Evolutionary conservation across 2,329 filamentous ascomycete genomes (phyloP), one percentile per base, ranked within the genome.

Genomic region (Fulvia fulva): DNA sequence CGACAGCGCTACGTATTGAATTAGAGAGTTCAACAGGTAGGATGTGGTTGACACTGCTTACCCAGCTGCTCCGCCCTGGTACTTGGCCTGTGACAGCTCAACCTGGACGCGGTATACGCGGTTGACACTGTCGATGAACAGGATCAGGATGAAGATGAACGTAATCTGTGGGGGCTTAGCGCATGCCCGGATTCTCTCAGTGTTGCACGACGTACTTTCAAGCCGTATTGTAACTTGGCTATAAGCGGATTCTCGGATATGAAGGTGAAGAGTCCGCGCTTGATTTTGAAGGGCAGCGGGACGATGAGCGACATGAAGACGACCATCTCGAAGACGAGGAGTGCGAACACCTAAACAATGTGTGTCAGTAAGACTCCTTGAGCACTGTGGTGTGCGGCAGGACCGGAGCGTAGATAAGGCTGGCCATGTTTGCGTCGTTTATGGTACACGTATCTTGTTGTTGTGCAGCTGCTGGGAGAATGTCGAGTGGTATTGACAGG

Each of bases 81-180:
- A 80, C 71, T 94, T 91, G 60, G 89, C 87, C 53, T 86, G 81
- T 49, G 86, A 80, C 57, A 97, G 82, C 79, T 99, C 94, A 64
- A 94, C 78, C 78, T 97, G 93, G 56, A 99, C 94, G 63, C 94
- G 90, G 77, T 97, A 99, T 71, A 99, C 94, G 65, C 94, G 90
- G 76, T 88, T 89, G 75, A 97, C 92, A 73, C 91, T 96, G 79
- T 99, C 94, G 70, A 97, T 85, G 79, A 99, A 99, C 65, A 99
- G 87, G 65, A 99, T 96, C 59, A 97, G 82, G 71, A 99, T 97
- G 80, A 99, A 99, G 73, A 99, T 93, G 74, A 99, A 99, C 1
- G 91, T 96, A 58, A 99, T 99, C 85, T 87, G 63, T 8, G 3
- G 8, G 1, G 14, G 26, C 21, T 52, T 55, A 51, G 55, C 47